A percentile compares a stretch with the other conserved stretches of the same genome.
These are phyloP conservation scores for Mortierella hygrophila DNA, from an alignment of 192 early-diverging fungal genomes.

Conservation along the genomic window DNA sequence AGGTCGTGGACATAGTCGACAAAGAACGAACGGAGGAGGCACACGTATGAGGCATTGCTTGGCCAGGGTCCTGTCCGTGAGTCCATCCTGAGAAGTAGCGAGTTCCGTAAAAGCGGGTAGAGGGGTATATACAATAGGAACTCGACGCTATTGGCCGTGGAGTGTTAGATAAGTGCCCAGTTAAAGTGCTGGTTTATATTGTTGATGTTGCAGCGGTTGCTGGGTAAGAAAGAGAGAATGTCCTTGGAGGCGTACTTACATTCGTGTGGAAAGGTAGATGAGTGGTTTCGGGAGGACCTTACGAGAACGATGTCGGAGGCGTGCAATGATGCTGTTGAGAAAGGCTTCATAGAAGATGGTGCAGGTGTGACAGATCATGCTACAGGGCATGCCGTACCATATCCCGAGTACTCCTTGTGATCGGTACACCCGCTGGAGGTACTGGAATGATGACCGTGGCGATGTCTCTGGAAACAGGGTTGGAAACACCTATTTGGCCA, in stretches of 20 bases:
- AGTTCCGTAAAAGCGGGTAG: slow-evolving; percentile 50
- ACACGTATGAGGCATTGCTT: slow-evolving; percentile 23
- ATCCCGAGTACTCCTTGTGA: slow-evolving; percentile 54
- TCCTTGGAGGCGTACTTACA: neutral
- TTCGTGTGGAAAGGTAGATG: slow-evolving; percentile 40
- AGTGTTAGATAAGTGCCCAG: neutral
- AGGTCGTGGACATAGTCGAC: slow-evolving; percentile 49
- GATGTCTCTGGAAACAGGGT: slow-evolving; percentile 48
- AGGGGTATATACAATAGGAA: slow-evolving; percentile 56
- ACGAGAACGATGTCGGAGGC: slow-evolving; percentile 36
- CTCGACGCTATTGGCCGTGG: slow-evolving; percentile 19
- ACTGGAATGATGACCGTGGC: slow-evolving; percentile 48
- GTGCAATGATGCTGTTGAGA: slow-evolving; percentile 51
- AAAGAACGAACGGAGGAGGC: slow-evolving; percentile 35
- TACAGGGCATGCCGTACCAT: slow-evolving; percentile 56
- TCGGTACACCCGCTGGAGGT: slow-evolving; percentile 40
- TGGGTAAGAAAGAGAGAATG: neutral
- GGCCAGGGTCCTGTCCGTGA: slow-evolving; percentile 47
- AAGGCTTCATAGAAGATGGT: slow-evolving; percentile 57
- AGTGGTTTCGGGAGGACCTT: slow-evolving; percentile 39
- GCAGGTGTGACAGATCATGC: slow-evolving; percentile 56
- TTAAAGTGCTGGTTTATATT: neutral
- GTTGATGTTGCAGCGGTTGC: neutral
- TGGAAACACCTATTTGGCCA: slow-evolving; percentile 31
- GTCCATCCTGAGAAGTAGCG: slow-evolving; percentile 43